Conservation (phyloP, 805 yeast species). For the Candida dendrica region DNA sequence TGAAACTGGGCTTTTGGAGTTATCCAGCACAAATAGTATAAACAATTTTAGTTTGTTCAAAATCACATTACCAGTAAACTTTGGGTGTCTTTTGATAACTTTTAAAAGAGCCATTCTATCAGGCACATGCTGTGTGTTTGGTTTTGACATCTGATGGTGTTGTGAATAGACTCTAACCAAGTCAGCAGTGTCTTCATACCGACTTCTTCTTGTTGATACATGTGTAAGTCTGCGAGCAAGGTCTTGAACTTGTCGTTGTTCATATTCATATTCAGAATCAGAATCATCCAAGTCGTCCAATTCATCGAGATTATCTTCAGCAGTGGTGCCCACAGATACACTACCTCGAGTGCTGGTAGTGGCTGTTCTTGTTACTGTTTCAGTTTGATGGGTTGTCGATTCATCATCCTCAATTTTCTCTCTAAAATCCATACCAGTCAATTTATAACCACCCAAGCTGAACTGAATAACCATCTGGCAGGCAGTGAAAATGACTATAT, state of each 20-base stretch:
- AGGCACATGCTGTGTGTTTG: slow-evolving; percentile 1
- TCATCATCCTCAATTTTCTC: slow-evolving; percentile 18
- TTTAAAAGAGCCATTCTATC: neutral
- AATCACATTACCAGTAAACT: slow-evolving; percentile 1
- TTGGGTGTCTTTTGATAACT: neutral
- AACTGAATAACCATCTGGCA: slow-evolving; percentile 57
- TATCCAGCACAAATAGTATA: slow-evolving; percentile 26
- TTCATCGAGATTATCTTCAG: neutral
- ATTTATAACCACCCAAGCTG: slow-evolving; percentile 66
- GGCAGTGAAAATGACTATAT: slow-evolving; percentile 69
- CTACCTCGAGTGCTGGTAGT: too few species aligned
- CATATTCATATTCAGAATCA: neutral
- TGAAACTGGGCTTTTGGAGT: slow-evolving; percentile 66
- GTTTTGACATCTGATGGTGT: slow-evolving; percentile 10
- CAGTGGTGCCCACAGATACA: too few species aligned
- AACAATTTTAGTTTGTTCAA: slow-evolving; percentile 4
- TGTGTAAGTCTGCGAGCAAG: neutral
- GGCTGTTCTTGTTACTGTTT: too few species aligned
- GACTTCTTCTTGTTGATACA: slow-evolving; percentile 11
- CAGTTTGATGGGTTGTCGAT: too few species aligned
- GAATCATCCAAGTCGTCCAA: slow-evolving; percentile 1
- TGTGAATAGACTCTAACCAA: neutral
- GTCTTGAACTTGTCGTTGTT: too few species aligned
- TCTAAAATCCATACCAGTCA: slow-evolving; percentile 64
- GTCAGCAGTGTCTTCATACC: neutral